Evolutionary conservation across 306 rosid species (phyloP).

Genomic region (Medicago arabica): DNA sequence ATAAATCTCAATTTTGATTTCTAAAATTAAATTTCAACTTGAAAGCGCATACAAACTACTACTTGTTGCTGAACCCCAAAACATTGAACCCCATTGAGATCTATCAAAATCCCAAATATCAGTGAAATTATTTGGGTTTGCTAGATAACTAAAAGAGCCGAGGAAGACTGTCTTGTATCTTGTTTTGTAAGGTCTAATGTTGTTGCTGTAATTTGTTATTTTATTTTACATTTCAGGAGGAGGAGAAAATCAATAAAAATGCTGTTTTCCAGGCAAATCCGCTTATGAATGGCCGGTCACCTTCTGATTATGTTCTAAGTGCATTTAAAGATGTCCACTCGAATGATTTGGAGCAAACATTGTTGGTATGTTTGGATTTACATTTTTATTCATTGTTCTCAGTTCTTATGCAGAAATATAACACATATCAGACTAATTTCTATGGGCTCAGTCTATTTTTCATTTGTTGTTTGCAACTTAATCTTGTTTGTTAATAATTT

Average conservation of each 20-base stretch:
- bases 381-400: conserved; percentile 27
- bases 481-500: background rate
- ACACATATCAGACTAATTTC: background rate
- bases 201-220: conserved; percentile 31
- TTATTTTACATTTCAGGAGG: conserved; percentile 65
- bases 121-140: background rate
- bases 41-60: background rate
- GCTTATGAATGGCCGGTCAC: conserved; percentile 74
- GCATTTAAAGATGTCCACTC: conserved; percentile 79
- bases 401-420: conserved; percentile 16
- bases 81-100: conserved; percentile 19
- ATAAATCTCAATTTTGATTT: background rate
- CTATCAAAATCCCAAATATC: conserved; percentile 16
- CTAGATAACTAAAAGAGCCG: background rate
- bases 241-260: conserved; percentile 52
- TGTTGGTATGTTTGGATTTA: conserved; percentile 65
- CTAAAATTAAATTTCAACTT: background rate
- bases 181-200: conserved; percentile 22
- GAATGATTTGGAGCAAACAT: conserved; percentile 87
- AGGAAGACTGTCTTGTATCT: conserved; percentile 1
- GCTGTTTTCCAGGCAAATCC: conserved; percentile 68
- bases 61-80: too few relatives aligned
- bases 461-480: background rate
- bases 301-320: conserved; percentile 79
- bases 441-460: background rate